Base-by-base conservation (phyloP, 2,329 filamentous ascomycete species). In the Trichoderma sp. region DNA sequence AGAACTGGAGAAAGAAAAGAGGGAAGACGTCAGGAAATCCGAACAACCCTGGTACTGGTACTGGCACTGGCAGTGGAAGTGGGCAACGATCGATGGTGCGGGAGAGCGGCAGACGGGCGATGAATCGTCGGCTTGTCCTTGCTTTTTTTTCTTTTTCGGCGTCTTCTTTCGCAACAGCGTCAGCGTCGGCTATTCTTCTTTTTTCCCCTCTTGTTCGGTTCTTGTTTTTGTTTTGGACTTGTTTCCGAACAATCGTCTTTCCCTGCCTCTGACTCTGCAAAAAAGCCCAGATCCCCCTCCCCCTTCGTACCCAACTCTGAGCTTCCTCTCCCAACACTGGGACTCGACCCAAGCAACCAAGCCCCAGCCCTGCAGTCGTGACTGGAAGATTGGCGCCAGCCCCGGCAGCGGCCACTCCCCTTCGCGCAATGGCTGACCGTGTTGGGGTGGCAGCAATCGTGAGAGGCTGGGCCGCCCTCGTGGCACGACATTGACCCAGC, bases 391-490 rank as follows among this genome's bases (percentile, higher is more conserved):
- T 67, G 64, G 64, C 50, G 65, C 53, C 43, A 65, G 57, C 39
- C 57, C 70, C 63, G 36, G 70, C 55, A 39, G 64, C 36, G 63
- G 55, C 32, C 55, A 61, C 70, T 30, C 62, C 20, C 63, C 53
- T 61, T 62, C 32, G 62, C 58, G 55, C 39, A 58, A 32, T 50
- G 15, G 53, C 63, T 68, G 62, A 55, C 62, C 50, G 43, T 39
- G 36, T 30, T 58, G 65, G 32, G 53, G 67, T 64, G 71, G 59
- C 28, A 68, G 65, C 47, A 69, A 70, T 70, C 72, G 64, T 71
- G 65, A 73, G 73, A 74, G 73, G 72, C 70, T 74, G 72, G 58
- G 63, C 23, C 32, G 66, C 67, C 50, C 70, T 72, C 67, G 68
- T 72, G 71, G 71, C 71, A 70, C 71, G 39, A 61, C 67, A 67